Conservation (phyloP, 2,329 filamentous ascomycete species). For the Phaeosphaeriaceae sp. region DNA sequence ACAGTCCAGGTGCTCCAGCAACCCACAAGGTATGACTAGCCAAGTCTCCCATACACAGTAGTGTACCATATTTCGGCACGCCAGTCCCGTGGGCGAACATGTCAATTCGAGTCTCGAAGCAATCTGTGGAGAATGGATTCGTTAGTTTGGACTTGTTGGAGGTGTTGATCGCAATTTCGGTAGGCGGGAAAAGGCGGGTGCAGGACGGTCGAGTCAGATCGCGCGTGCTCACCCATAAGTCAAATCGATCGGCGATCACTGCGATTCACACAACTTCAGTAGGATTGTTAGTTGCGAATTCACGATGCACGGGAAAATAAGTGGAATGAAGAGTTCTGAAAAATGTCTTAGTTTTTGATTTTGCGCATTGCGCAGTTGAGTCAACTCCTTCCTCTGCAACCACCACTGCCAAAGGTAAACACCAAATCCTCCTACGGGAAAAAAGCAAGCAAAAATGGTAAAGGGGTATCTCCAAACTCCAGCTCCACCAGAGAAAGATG, state of each 20-base stretch:
- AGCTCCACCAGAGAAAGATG: slow-evolving; percentile 48
- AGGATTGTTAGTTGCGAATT: no score
- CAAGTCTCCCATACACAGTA: not conserved
- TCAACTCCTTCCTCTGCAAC: no score
- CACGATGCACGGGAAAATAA: not conserved
- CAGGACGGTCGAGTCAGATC: no score
- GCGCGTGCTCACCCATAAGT: no score
- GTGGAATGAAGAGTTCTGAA: no score
- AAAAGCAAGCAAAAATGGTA: slow-evolving; percentile 7
- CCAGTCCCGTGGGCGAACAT: not conserved
- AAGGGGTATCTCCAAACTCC: slow-evolving; percentile 51
- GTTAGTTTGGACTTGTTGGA: not conserved
- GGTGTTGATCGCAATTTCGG: not conserved
- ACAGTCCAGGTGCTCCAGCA: no score
- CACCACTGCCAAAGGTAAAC: not conserved
- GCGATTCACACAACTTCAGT: no score
- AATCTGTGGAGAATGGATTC: not conserved
- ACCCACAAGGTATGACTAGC: no score
- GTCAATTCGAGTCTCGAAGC: not conserved
- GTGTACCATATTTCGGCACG: not conserved
- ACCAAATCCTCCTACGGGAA: not conserved
- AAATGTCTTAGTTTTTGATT: not conserved
- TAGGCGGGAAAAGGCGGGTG: no score
- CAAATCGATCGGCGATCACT: no score
- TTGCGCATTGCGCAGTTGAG: no score